Evolutionary conservation across 495 filamentous ascomycete species (phyloP).

Genomic region (Durotheca rogersii): DNA sequence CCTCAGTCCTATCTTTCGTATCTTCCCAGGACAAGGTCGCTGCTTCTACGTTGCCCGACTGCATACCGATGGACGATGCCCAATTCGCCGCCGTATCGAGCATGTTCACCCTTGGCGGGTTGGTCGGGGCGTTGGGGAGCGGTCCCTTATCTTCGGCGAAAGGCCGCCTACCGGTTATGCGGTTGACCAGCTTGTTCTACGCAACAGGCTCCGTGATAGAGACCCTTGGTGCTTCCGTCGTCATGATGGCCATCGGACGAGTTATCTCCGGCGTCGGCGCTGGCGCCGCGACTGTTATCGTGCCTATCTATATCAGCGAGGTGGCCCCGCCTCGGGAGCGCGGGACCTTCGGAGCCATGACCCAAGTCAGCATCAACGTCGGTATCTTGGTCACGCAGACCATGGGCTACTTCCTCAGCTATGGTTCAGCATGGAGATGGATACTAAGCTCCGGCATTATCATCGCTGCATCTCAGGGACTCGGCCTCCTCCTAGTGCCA

Average conservation of each 20-base stretch:
- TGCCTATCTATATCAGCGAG: slow-evolving; percentile 94
- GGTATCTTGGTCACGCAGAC: slow-evolving; percentile 84
- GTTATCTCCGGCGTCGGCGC: slow-evolving; percentile 80
- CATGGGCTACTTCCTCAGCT: slow-evolving; percentile 82
- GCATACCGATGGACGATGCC: slow-evolving; percentile 75
- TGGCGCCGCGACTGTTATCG: slow-evolving; percentile 86
- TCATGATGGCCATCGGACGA: slow-evolving; percentile 67
- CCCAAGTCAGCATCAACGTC: slow-evolving; percentile 91
- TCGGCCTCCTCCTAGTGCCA: slow-evolving; percentile 68
- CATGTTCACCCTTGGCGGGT: slow-evolving; percentile 87
- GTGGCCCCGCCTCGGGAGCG: slow-evolving; percentile 74
- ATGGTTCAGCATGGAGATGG: slow-evolving; percentile 74
- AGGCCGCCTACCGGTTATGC: slow-evolving; percentile 73
- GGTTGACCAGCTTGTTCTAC: slow-evolving; percentile 71
- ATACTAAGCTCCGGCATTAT: slow-evolving; percentile 74
- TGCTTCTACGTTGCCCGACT: slow-evolving; percentile 60
- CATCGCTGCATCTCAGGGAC: slow-evolving; percentile 63
- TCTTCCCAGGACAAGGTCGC: slow-evolving; percentile 28
- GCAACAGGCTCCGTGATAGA: slow-evolving; percentile 73
- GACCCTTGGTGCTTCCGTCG: slow-evolving; percentile 65
- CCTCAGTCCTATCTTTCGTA: slow-evolving; percentile 33
- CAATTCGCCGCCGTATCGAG: slow-evolving; percentile 81
- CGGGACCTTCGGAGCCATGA: slow-evolving; percentile 87
- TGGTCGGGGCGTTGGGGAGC: slow-evolving; percentile 76
- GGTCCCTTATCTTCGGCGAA: slow-evolving; percentile 70